phyloP scores from a whole-genome alignment of 148 eudicot species.

The Rhododendron molle region DNA sequence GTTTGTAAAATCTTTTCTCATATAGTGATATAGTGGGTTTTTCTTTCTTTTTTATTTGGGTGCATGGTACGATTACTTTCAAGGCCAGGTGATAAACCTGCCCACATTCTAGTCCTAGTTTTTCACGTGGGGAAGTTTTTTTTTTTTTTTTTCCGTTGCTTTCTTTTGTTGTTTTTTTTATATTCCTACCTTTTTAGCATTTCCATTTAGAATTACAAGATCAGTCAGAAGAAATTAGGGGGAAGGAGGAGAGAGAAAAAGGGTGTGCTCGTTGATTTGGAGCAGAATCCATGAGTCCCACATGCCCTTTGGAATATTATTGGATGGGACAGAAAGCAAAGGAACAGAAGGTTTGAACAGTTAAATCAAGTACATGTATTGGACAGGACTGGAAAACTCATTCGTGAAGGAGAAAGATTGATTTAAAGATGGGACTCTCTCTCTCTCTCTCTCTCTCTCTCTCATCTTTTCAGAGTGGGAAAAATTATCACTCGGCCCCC shows the following conservation, averaged over 20 bases:
- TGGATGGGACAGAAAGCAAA: conserved; percentile 57
- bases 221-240: conserved; percentile 13
- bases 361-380: conserved; percentile 18
- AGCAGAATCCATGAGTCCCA: conserved; percentile 19
- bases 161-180: background rate
- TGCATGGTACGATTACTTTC: conserved; percentile 15
- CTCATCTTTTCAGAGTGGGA: conserved; percentile 8
- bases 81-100: conserved; percentile 14
- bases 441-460: background rate
- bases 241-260: background rate
- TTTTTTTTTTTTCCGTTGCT: background rate
- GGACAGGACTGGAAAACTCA: conserved; percentile 39
- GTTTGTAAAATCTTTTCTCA: background rate
- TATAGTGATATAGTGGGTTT: background rate
- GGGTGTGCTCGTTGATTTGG: conserved; percentile 19
- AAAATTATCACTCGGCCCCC: background rate
- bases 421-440: conserved; percentile 19
- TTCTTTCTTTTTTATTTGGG: background rate
- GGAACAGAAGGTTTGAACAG: conserved; percentile 52
- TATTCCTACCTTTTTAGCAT: background rate
- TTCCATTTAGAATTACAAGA: conserved; percentile 1
- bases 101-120: background rate
- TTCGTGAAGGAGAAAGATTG: conserved; percentile 6
- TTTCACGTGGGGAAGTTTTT: conserved; percentile 4
- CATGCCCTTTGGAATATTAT: conserved; percentile 26